Evolutionary conservation across 2,329 filamentous ascomycete genomes (phyloP).

Genomic region (Herpotrichia juniperi): DNA sequence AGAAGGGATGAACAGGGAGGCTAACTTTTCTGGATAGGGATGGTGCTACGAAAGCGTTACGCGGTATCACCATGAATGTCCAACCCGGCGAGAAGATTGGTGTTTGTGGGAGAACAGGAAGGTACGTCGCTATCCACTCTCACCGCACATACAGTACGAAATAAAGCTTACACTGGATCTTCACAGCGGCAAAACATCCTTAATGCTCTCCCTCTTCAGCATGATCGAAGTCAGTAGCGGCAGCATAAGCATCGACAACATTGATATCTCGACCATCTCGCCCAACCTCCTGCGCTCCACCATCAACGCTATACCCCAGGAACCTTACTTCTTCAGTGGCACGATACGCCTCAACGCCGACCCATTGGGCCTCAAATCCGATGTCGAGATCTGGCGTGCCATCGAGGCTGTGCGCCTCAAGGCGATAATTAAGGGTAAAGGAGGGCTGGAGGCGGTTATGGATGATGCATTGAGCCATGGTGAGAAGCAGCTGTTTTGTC

Average conservation of each 20-base stretch:
- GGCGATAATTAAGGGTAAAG: conserved; percentile 31
- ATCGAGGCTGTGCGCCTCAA: conserved; percentile 39
- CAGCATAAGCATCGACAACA: conserved; percentile 51
- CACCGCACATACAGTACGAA: no score
- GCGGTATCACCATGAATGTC: conserved; percentile 44
- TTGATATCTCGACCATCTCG: conserved; percentile 52
- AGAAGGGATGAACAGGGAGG: no score
- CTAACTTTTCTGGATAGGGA: no score
- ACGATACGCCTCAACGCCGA: conserved; percentile 17
- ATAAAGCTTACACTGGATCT: no score
- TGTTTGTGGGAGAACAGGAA: conserved; percentile 59
- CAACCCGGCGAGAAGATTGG: conserved; percentile 51
- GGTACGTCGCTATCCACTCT: no score
- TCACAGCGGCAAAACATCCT: conserved; percentile 48
- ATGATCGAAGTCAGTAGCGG: conserved; percentile 31
- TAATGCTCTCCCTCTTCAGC: conserved; percentile 17
- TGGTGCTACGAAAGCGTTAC: neutral
- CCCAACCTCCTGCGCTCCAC: conserved; percentile 48
- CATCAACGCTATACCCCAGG: conserved; percentile 54
- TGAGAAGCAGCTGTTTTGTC: conserved; percentile 66
- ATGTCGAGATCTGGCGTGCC: conserved; percentile 5
- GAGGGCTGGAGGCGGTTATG: conserved; percentile 16
- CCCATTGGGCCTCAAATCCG: conserved; percentile 6
- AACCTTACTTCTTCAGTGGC: conserved; percentile 43
- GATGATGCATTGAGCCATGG: no score